phyloP scores from a whole-genome alignment of 1,284 basidiomycete genomes.

The Porodaedalea pini region DNA sequence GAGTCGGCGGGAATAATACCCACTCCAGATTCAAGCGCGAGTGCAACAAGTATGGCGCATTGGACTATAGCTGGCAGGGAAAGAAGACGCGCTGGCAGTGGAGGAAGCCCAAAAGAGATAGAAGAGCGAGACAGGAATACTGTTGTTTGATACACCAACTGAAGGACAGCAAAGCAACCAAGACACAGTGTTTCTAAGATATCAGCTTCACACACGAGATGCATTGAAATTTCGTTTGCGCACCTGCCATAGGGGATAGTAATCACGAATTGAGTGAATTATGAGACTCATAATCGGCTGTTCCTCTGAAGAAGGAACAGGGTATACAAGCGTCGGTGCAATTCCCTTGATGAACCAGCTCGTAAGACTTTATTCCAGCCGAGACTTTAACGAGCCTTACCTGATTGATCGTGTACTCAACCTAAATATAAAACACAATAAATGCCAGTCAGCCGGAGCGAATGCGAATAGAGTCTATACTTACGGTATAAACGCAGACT shows the following conservation, averaged over 20 bases:
- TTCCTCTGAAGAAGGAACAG: conserved; percentile 62
- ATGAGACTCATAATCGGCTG: conserved; percentile 68
- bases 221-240: conserved; percentile 22
- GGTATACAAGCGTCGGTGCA: conserved; percentile 88
- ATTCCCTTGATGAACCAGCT: conserved; percentile 58
- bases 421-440: conserved; percentile 40
- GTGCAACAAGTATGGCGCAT: conserved; percentile 53
- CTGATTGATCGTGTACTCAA: conserved; percentile 93
- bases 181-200: background rate
- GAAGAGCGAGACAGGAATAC: conserved; percentile 96
- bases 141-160: conserved; percentile 86
- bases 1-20: conserved; percentile 56
- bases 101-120: conserved; percentile 82
- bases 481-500: conserved; percentile 78
- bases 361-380: background rate
- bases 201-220: background rate
- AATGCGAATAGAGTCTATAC: conserved; percentile 27
- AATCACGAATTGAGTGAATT: conserved; percentile 86
- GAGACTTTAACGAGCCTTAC: conserved; percentile 35
- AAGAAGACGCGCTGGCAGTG: conserved; percentile 71
- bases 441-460: no score
- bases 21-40: conserved; percentile 64
- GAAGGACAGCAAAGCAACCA: conserved; percentile 9
- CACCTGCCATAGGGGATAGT: conserved; percentile 93
- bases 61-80: conserved; percentile 74